Percentiles rank a stretch among this genome's conserved stretches.
phyloP scores from a whole-genome alignment of 2,329 filamentous ascomycete genomes.

The Stachybotrys elegans region DNA sequence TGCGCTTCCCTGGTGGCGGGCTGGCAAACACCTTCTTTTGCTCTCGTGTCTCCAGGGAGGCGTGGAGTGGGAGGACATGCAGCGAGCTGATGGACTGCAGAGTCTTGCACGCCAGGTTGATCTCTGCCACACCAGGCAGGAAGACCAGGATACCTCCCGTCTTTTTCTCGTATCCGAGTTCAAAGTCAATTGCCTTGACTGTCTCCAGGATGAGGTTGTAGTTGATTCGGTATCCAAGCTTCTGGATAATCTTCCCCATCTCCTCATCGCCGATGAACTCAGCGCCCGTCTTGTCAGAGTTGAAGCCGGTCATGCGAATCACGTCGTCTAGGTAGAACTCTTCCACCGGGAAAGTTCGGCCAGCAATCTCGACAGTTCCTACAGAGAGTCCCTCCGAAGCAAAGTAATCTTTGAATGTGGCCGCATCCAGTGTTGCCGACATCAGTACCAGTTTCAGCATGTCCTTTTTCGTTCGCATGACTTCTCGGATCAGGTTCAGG shows the following conservation, averaged over 20 bases:
- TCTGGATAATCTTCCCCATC: slow-evolving; percentile 67
- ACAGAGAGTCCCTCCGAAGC: slow-evolving; percentile 61
- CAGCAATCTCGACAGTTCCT: slow-evolving; percentile 78
- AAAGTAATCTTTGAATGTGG: slow-evolving; percentile 82
- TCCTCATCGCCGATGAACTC: slow-evolving; percentile 43
- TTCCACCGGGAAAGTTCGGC: slow-evolving; percentile 82
- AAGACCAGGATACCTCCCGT: slow-evolving; percentile 89
- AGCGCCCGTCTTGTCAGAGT: slow-evolving; percentile 42
- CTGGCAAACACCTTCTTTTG: slow-evolving; percentile 81
- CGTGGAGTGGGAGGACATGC: slow-evolving; percentile 83
- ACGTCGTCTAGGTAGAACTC: slow-evolving; percentile 91
- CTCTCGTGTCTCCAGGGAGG: slow-evolving; percentile 81
- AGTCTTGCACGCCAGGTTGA: slow-evolving; percentile 70
- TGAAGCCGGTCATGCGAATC: slow-evolving; percentile 72
- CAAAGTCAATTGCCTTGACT: slow-evolving; percentile 73
- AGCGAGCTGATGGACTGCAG: slow-evolving; percentile 58
- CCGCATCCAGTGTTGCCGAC: slow-evolving; percentile 91
- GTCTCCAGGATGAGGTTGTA: slow-evolving; percentile 81
- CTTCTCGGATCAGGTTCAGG: slow-evolving; percentile 79
- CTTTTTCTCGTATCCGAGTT: slow-evolving; percentile 61
- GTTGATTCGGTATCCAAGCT: slow-evolving; percentile 79
- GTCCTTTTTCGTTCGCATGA: slow-evolving; percentile 67
- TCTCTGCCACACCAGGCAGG: slow-evolving; percentile 86
- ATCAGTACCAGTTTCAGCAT: slow-evolving; percentile 88
- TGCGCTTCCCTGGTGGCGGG: slow-evolving; percentile 74